These are phyloP conservation scores for Mycena sp. DNA, from an alignment of 1,284 basidiomycete genomes.

Conservation along the genomic window DNA sequence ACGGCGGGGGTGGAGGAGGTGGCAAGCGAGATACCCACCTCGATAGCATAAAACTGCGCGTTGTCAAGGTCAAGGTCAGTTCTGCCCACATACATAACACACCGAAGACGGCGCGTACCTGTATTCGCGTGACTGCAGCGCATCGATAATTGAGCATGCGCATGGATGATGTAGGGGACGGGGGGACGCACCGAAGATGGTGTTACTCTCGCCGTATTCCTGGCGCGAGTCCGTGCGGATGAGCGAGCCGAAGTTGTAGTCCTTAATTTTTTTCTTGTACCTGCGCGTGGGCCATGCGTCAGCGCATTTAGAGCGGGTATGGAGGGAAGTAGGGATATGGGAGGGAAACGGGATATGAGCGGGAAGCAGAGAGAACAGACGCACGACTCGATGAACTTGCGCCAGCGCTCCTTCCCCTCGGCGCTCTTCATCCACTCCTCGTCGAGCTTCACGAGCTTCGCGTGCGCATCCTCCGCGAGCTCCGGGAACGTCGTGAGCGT, in stretches of 20 bases:
- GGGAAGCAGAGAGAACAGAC: conserved; percentile 41
- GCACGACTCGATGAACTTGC: conserved; percentile 88
- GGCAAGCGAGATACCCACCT: conserved; percentile 54
- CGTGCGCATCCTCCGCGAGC: conserved; percentile 69
- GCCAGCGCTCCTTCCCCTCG: conserved; percentile 93
- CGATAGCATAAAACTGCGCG: conserved; percentile 89
- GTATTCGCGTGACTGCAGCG: conserved; percentile 75
- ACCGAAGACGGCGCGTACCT: conserved; percentile 50
- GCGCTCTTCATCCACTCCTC: conserved; percentile 96
- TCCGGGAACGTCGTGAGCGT: conserved; percentile 88
- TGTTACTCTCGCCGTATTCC: conserved; percentile 94
- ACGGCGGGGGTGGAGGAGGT: too few relatives aligned
- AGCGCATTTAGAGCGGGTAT: neutral
- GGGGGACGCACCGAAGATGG: conserved; percentile 83
- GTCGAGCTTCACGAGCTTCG: conserved; percentile 79
- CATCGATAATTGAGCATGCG: neutral
- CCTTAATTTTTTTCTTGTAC: conserved; percentile 89
- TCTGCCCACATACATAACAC: neutral
- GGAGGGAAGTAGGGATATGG: neutral
- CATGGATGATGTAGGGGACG: neutral
- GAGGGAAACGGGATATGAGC: neutral
- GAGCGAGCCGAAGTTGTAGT: conserved; percentile 98
- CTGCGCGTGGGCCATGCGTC: conserved; percentile 42
- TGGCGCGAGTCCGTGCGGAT: conserved; percentile 84
- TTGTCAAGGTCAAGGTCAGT: neutral